Evolutionary conservation across 306 rosid genomes (phyloP).

Genomic region (Trifolium dubium): DNA sequence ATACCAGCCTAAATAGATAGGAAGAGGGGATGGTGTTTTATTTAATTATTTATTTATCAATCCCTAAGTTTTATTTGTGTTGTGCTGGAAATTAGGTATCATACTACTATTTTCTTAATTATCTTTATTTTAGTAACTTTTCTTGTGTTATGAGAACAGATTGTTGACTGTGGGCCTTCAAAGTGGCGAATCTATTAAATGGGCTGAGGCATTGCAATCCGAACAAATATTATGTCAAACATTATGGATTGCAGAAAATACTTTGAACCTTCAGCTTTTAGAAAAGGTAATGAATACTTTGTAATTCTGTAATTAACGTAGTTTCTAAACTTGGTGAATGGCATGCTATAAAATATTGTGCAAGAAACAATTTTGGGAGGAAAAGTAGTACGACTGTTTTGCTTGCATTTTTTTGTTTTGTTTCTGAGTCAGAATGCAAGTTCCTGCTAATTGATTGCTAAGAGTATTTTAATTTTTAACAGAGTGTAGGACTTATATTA

Average conservation of each 20-base stretch:
- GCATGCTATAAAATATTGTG: conserved; percentile 20
- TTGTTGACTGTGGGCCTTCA: conserved; percentile 70
- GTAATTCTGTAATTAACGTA: conserved; percentile 11
- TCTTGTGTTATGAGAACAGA: conserved; percentile 53
- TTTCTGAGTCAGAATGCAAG: conserved; percentile 21
- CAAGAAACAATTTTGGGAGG: conserved; percentile 13
- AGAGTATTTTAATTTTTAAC: conserved; percentile 46
- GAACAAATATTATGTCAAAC: conserved; percentile 65
- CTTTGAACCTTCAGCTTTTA: conserved; percentile 73
- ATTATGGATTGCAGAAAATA: conserved; percentile 89
- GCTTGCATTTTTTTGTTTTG: background rate
- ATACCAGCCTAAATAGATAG: conserved; percentile 7
- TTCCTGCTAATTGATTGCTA: conserved; percentile 38
- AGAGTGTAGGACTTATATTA: conserved; percentile 76
- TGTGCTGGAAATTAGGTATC: conserved; percentile 24
- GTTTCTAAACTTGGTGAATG: conserved; percentile 32
- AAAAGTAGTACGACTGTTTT: conserved; percentile 4
- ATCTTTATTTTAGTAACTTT: conserved; percentile 24
- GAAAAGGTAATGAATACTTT: conserved; percentile 69
- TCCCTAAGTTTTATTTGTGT: background rate
- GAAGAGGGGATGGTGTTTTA: conserved; percentile 11
- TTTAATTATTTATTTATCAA: background rate
- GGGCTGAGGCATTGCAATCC: conserved; percentile 74
- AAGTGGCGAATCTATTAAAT: conserved; percentile 58
- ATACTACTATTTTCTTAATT: conserved; percentile 11